Base-by-base conservation (phyloP, 2,329 filamentous ascomycete genomes). In the Epicoccum sorghinum region DNA sequence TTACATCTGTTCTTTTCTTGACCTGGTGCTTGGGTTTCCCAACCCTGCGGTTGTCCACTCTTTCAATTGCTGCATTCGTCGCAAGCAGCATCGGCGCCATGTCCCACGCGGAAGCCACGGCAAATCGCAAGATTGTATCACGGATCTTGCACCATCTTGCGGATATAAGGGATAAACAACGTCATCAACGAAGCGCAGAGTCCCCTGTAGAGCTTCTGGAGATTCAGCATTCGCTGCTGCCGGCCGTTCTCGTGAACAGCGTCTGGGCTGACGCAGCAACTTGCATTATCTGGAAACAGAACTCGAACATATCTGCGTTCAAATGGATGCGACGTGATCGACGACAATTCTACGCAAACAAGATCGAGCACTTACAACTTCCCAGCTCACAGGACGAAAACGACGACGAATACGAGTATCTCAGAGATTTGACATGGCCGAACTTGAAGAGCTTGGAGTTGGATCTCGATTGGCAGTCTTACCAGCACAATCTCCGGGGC, bases 241-340 rank as follows among this genome's bases (percentile, higher is more conserved):
- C 69, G 3, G 60, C 61, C 10, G 66, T 71, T 27, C 58, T 69
- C 4, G 70, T 73, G 36, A 73, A 71, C 50, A 62, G 60, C 29
- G 49, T 72, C 9, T 74, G 70, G 70, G 67, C 67, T n/a, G 67
- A 71, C 14, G 64, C 65, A 49, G 70, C 66, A 18, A 69, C 65
- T 7, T 67, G 66, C 1, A 62, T 74, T 5, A 52, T 72, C 8
- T 74, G 70, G 71, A 67, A 50, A 39, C 60, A 66, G 35, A 70
- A 67, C 52, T 68, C 71, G 32, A 62, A 69, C 45, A 58, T 73
- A 45, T 64, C 62, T 7, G 64, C 67, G 9, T 30, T 74, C 13
- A 49, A 56, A 36, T 23, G 30, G 14, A 69, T 74, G 65, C 25
- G 50, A 4, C 45, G 35, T 25, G 52, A 58, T 7, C 58, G 69